phyloP scores from a whole-genome alignment of 2,329 filamentous ascomycete genomes.

The Fusarium sp. region DNA sequence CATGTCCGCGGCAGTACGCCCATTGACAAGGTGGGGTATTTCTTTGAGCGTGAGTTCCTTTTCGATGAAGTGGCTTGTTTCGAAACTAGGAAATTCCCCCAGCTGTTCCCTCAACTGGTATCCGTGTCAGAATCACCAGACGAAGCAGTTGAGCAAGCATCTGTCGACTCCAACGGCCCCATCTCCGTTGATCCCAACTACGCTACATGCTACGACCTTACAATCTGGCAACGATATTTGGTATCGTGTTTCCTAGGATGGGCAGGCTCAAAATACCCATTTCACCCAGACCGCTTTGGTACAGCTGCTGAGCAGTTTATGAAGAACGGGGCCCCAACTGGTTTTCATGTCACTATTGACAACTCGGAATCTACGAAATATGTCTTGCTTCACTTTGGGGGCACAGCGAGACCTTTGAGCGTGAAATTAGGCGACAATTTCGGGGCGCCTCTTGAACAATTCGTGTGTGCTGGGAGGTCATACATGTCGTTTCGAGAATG shows the following conservation, averaged over 20 bases:
- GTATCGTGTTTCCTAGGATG: background rate
- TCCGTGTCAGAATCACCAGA: background rate
- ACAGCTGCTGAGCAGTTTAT: background rate
- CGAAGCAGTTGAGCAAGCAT: background rate
- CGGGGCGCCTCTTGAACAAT: background rate
- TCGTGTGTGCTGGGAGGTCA: background rate
- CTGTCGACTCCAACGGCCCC: too few species aligned
- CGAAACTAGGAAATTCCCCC: background rate
- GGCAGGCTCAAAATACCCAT: background rate
- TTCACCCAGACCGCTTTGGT: background rate
- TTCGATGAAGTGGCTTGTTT: background rate
- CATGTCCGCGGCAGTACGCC: background rate
- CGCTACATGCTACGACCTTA: background rate
- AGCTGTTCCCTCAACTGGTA: background rate
- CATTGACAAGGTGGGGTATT: background rate
- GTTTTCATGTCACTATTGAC: background rate
- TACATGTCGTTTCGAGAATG: background rate
- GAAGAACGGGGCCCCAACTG: background rate
- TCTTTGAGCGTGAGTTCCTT: background rate
- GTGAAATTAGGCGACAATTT: background rate
- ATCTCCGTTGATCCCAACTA: background rate
- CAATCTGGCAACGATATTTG: conserved; percentile 1
- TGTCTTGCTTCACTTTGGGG: background rate
- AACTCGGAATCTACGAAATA: background rate
- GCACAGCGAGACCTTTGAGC: background rate